Percentiles rank a stretch among this genome's conserved stretches.
phyloP scores from a whole-genome alignment of 345 rosid species.

The Citrus trifoliata region DNA sequence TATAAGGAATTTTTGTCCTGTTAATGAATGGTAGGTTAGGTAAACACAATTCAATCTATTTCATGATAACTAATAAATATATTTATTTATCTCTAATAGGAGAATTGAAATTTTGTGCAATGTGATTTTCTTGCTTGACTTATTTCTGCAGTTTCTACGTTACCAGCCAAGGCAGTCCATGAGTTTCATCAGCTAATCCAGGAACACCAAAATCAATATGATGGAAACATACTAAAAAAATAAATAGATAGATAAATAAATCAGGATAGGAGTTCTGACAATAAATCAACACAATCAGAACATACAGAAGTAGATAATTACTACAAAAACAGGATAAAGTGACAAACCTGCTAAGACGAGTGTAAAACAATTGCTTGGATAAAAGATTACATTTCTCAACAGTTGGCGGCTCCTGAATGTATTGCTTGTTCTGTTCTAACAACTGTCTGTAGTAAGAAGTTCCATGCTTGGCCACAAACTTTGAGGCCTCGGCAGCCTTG shows the following conservation, averaged over 20 bases:
- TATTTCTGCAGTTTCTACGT: neutral
- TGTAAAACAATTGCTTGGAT: constrained; percentile 62
- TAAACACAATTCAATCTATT: neutral
- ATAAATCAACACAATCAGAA: neutral
- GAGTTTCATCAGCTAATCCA: neutral
- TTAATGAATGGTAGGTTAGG: neutral
- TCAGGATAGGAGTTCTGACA: neutral
- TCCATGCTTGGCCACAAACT: constrained; percentile 52
- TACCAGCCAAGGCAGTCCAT: neutral
- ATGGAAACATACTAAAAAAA: neutral
- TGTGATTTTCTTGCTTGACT: neutral
- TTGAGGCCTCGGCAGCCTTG: constrained; percentile 55
- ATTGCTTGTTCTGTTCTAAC: constrained; percentile 67
- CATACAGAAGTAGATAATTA: neutral
- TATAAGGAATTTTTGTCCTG: neutral
- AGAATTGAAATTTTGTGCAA: neutral
- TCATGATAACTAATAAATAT: neutral
- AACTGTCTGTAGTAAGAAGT: constrained; percentile 49
- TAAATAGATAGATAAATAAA: neutral
- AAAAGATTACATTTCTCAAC: constrained; percentile 57
- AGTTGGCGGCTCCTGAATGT: constrained; percentile 57
- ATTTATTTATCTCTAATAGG: neutral
- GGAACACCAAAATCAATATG: neutral
- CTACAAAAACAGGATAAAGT: neutral
- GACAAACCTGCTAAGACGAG: constrained; percentile 68